Conservation (phyloP, 2,329 filamentous ascomycete genomes). For the Clarireedia hainanense region DNA sequence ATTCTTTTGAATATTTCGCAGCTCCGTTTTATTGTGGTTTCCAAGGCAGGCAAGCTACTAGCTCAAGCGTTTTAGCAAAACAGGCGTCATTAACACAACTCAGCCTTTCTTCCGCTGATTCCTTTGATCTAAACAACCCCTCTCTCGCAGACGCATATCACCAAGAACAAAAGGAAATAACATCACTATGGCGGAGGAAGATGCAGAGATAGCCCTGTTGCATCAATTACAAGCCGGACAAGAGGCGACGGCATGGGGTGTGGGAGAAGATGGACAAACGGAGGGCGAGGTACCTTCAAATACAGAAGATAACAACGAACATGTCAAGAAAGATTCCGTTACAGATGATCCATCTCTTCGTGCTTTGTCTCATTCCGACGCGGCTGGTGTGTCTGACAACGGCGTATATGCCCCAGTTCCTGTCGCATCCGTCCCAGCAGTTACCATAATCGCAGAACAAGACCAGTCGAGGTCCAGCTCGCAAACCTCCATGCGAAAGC, state of each 20-base stretch:
- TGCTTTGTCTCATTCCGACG: conserved; percentile 30
- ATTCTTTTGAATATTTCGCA: background rate
- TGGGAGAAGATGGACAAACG: conserved; percentile 22
- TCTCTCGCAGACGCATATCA: background rate
- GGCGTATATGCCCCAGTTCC: conserved; percentile 30
- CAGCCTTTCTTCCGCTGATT: background rate
- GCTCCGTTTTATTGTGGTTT: background rate
- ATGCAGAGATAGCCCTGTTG: conserved; percentile 31
- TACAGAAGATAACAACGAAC: conserved; percentile 30
- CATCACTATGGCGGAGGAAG: conserved; percentile 29
- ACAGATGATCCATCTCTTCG: conserved; percentile 31
- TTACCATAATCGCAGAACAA: conserved; percentile 22
- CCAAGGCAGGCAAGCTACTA: background rate
- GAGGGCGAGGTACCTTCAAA: conserved; percentile 28
- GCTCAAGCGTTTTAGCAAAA: background rate
- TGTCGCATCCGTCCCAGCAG: conserved; percentile 25
- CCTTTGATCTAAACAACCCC: background rate
- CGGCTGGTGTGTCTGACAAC: conserved; percentile 26
- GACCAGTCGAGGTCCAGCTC: conserved; percentile 28
- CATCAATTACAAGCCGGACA: conserved; percentile 30
- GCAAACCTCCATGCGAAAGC: conserved; percentile 26
- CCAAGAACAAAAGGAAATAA: background rate
- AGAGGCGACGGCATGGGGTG: conserved; percentile 27
- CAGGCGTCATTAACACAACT: background rate
- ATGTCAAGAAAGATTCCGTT: conserved; percentile 31